Evolutionary conservation across 148 eudicot genomes (phyloP), one percentile per base, ranked within the genome.

Genomic region (Agrostemma githago): DNA sequence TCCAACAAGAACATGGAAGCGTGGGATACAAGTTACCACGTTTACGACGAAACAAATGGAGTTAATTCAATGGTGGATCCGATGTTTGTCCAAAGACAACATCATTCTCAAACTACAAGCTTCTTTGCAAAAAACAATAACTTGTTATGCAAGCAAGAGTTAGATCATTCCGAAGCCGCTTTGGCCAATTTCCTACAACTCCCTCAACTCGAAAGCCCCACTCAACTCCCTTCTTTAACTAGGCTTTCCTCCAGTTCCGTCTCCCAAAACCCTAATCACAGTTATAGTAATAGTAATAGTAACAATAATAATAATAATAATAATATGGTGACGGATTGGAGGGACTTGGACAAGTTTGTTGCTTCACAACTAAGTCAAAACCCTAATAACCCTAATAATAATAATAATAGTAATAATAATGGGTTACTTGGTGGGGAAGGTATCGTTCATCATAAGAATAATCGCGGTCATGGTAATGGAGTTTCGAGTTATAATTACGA

Each of bases 311-410:
- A 4, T 58, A 78, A 62, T 54, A 16, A 41, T 7, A 72, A 53
- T 42, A 76, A 65, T 20, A 83, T 82, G 67, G 87, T 89, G 74
- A 84, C 85, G 0, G 94, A 92, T 73, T 92, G 97, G 97, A 86
- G 97, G 69, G 88, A 79, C 21, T 86, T 92, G 61, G 97, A 92
- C 56, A 89, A 88, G 74, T 89, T 89, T 84, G 97, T 92, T 19
- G 97, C 97, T 6, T 86, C 97, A 72, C 97, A 92, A 74, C 70
- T 92, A 79, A 92, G 97, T 71, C 92, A 88, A 44, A 86, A 84
- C 43, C 82, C 77, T 9, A 73, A 26, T 26, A 26, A 26, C n/a
- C n/a, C n/a, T 26, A 26, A 26, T 26, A 26, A 1, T 26, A 26
- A 1, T 26, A 26, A 26, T 26, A 26, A 1, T 26, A 26, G 1